Base-by-base conservation (phyloP, 106 monocot species). In the Ottelia alismoides region DNA sequence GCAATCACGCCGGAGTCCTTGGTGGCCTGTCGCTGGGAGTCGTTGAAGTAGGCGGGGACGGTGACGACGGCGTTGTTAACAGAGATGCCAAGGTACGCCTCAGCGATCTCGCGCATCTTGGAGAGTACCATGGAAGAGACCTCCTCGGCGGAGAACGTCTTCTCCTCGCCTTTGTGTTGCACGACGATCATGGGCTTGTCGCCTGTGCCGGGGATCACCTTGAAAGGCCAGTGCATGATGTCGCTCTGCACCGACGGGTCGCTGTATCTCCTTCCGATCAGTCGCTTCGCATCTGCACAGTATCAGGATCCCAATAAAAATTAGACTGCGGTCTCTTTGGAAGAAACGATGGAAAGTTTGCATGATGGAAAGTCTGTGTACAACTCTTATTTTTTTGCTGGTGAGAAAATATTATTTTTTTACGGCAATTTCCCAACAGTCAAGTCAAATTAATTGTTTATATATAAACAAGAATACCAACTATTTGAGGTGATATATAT, bases 111-210 rank as follows among this genome's bases (percentile, higher is more conserved):
- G 14, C 40, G 21, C 68, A 68, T 59, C 49, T 58, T 59, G 0
- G 22, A 27, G 30, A 68, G 68, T 25, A 68, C 58, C 59, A 59
- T 59, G 21, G 68, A 59, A 4, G 68, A 68, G 51, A 68, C 59
- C 51, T 68, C 68, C 25, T 68, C 58, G 1, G 68, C 68, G 1
- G 59, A 31, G 31, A 68, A 51, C 25, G 40, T 29, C 51, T 52
- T 58, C 28, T 60, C 58, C 23, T 59, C 59, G 27, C 51, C 68
- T 35, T 52, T 58, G 51, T 68, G 35, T 25, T 26, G 17, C n/a
- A 68, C 68, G 1, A 57, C 50, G 47, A 68, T 58, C 31, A 58
- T 44, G 1, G 68, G 68, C 19, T 68, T 59, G 16, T 68, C 58
- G 1, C 22, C 29, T 20, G 49, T 31, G 0, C 51, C 43, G 3